These are phyloP conservation scores for Chrysosporium queenslandicum DNA, from an alignment of 2,329 filamentous ascomycete genomes.

Conservation along the genomic window DNA sequence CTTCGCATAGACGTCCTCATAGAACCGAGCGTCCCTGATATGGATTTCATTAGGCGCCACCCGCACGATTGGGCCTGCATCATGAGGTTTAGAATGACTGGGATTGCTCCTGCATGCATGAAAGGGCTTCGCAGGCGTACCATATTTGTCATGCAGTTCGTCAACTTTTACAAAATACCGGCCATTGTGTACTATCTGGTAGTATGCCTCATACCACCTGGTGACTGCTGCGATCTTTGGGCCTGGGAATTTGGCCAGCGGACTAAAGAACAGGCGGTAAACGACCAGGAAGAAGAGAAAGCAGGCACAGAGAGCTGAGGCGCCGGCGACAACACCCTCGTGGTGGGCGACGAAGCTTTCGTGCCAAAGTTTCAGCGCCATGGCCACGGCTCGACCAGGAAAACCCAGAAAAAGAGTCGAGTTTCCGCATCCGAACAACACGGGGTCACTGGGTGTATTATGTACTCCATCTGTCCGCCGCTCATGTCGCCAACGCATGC, in stretches of 20 bases:
- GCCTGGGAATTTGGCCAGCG: constrained; percentile 26
- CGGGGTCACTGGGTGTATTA: background rate
- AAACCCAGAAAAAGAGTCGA: background rate
- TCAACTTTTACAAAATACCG: constrained; percentile 18
- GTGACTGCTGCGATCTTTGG: constrained; percentile 22
- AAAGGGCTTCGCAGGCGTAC: constrained; percentile 13
- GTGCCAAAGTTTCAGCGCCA: background rate
- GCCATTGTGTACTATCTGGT: background rate
- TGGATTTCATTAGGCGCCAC: constrained; percentile 27
- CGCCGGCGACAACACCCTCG: background rate
- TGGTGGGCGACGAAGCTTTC: background rate
- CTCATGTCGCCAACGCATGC: no score
- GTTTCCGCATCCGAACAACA: background rate
- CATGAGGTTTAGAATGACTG: background rate
- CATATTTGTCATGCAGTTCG: constrained; percentile 21
- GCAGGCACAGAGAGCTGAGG: background rate
- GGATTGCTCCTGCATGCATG: background rate
- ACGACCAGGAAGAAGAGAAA: constrained; percentile 13
- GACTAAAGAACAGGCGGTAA: constrained; percentile 26
- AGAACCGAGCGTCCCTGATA: constrained; percentile 21
- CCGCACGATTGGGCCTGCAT: constrained; percentile 26
- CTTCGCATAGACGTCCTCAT: constrained; percentile 13
- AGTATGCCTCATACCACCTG: constrained; percentile 14
- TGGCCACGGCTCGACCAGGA: background rate
- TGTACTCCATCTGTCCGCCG: no score